Evolutionary conservation across 1,284 basidiomycete genomes (phyloP).

Genomic region (Puccinia triticina): DNA sequence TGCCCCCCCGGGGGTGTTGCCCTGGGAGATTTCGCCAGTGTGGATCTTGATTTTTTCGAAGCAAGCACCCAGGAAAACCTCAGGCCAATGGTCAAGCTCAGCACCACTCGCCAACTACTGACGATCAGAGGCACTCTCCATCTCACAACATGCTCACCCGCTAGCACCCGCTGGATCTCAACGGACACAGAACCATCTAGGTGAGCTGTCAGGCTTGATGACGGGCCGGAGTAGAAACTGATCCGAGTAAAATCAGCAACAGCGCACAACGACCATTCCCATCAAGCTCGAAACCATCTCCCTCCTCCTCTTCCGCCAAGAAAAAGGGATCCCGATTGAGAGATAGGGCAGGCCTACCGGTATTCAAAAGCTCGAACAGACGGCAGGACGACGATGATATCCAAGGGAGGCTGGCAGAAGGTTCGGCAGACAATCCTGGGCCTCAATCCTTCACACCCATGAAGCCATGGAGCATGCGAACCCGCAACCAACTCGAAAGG

Average conservation of each 20-base stretch:
- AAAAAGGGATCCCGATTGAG: conserved; percentile 12
- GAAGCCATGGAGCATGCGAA: conserved; percentile 24
- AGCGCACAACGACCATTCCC: not conserved
- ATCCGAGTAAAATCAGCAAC: not conserved
- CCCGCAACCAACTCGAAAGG: conserved; percentile 30
- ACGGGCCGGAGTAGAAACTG: too few species aligned
- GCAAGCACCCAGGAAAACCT: not conserved
- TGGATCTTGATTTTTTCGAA: not conserved
- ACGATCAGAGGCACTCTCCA: not conserved
- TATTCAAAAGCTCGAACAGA: not conserved
- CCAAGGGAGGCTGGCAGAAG: not conserved
- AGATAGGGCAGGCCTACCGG: conserved; percentile 34
- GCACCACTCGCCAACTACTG: not conserved
- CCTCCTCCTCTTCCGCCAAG: not conserved
- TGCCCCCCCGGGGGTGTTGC: not conserved
- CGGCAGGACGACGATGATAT: not conserved
- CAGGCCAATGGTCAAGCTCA: too few species aligned
- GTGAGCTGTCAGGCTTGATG: not conserved
- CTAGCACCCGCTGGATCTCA: not conserved
- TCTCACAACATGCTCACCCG: not conserved
- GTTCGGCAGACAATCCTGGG: not conserved
- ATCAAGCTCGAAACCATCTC: not conserved
- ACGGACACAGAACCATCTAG: not conserved
- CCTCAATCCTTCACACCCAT: conserved; percentile 21
- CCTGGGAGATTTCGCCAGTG: too few species aligned